Percentiles rank a stretch among this genome's conserved stretches.
These are phyloP conservation scores for Neurospora hispaniola DNA, from an alignment of 495 filamentous ascomycete genomes.

Conservation along the genomic window DNA sequence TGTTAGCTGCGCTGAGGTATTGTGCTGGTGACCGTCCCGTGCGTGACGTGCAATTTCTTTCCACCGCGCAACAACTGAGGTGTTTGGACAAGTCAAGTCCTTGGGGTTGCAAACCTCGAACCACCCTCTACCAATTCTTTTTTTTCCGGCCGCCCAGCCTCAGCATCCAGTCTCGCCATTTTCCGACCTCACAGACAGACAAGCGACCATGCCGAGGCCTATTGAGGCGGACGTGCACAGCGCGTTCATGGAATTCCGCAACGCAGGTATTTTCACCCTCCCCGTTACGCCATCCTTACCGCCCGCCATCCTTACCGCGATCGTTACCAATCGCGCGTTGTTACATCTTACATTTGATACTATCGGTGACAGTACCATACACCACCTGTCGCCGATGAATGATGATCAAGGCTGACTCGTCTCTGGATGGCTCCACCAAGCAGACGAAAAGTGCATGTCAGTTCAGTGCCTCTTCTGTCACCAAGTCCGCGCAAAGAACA, in stretches of 20 bases:
- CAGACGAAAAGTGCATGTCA: constrained; percentile 11
- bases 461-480: constrained; percentile 23
- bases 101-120: neutral
- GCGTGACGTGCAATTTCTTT: neutral
- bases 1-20: neutral
- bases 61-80: neutral
- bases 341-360: neutral
- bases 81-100: neutral
- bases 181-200: neutral
- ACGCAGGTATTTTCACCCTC: constrained; percentile 9
- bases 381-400: neutral
- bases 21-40: neutral
- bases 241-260: constrained; percentile 19
- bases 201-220: constrained; percentile 15
- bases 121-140: neutral
- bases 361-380: constrained; percentile 1
- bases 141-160: neutral
- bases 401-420: constrained; percentile 4
- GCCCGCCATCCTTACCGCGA: neutral
- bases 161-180: neutral
- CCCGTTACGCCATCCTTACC: neutral
- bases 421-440: constrained; percentile 1
- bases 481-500: constrained; percentile 21
- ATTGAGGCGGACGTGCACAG: constrained; percentile 18
- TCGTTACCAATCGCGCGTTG: neutral